These are phyloP conservation scores for Nemania sp. DNA, from an alignment of 2,329 filamentous ascomycete species.

Conservation along the genomic window DNA sequence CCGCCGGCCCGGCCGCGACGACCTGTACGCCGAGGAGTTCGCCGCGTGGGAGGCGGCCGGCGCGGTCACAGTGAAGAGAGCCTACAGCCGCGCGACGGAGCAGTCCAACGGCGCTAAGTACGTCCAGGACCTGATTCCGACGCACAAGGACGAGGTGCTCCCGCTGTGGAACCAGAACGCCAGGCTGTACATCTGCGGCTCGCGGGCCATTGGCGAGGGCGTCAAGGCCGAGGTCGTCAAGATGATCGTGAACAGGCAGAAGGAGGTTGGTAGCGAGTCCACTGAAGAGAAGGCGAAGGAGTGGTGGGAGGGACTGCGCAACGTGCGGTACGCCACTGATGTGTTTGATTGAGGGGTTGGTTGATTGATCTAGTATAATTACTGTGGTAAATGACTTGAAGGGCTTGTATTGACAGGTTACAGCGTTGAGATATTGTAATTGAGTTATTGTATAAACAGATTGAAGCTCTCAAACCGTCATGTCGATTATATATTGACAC, in stretches of 20 bases:
- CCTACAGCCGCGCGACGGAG: slow-evolving; percentile 64
- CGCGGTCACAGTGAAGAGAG: slow-evolving; percentile 70
- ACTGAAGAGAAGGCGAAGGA: slow-evolving; percentile 56
- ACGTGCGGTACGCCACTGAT: slow-evolving; percentile 70
- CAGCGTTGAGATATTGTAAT: background rate
- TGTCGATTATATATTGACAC: background rate
- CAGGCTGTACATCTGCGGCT: slow-evolving; percentile 75
- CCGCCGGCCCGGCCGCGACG: slow-evolving; percentile 65
- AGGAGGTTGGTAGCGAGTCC: slow-evolving; percentile 47
- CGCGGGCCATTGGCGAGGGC: slow-evolving; percentile 61
- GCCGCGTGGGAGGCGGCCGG: slow-evolving; percentile 70
- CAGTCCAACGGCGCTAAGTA: slow-evolving; percentile 61
- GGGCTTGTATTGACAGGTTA: background rate
- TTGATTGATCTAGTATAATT: background rate
- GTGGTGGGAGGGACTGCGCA: slow-evolving; percentile 64
- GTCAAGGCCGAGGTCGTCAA: slow-evolving; percentile 57
- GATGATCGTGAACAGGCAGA: slow-evolving; percentile 49
- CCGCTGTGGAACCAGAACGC: slow-evolving; percentile 59
- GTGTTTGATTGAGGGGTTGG: slow-evolving; percentile 64
- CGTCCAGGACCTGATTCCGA: slow-evolving; percentile 60
- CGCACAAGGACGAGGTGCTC: slow-evolving; percentile 53
- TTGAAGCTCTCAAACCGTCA: background rate
- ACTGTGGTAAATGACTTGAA: background rate
- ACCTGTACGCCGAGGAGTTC: slow-evolving; percentile 70
- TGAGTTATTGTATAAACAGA: background rate